These are phyloP conservation scores for Zasmidium angulare DNA, from an alignment of 2,329 filamentous ascomycete genomes.

Conservation along the genomic window DNA sequence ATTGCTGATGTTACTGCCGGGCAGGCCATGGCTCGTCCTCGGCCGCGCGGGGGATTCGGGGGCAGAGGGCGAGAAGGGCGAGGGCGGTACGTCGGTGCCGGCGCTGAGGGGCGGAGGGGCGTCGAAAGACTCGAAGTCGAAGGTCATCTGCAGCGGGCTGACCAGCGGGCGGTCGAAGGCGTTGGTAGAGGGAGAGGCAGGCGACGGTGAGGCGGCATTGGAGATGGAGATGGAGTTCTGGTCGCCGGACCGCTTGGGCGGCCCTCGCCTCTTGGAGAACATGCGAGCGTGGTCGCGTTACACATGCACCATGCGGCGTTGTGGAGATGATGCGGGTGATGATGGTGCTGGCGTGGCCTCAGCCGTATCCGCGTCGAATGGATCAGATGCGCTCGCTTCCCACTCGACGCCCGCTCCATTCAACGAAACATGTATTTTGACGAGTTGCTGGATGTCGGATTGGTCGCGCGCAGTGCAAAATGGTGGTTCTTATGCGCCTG, in stretches of 20 bases:
- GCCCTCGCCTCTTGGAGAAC: background rate
- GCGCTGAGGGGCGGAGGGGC: slow-evolving; percentile 2
- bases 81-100: slow-evolving; percentile 9
- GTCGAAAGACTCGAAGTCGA: slow-evolving; percentile 29
- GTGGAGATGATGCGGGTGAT: too few relatives aligned
- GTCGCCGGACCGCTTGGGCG: background rate
- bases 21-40: slow-evolving; percentile 26
- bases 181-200: background rate
- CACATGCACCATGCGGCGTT: background rate
- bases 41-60: slow-evolving; percentile 11
- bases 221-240: background rate
- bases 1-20: background rate
- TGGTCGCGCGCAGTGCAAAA: too few relatives aligned
- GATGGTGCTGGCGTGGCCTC: too few relatives aligned
- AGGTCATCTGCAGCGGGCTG: slow-evolving; percentile 32
- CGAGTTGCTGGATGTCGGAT: too few relatives aligned
- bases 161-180: slow-evolving; percentile 16
- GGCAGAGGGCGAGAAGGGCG: slow-evolving; percentile 13
- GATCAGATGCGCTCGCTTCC: too few relatives aligned
- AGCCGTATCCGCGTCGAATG: too few relatives aligned
- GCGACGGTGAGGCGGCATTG: background rate
- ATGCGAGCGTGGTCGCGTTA: background rate
- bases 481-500: background rate
- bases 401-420: too few relatives aligned
- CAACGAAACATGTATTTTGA: too few relatives aligned